A percentile compares a stretch with the other conserved stretches of the same genome.
Evolutionary conservation across 441 rosid genomes (phyloP).

Genomic region (California macrophylla): DNA sequence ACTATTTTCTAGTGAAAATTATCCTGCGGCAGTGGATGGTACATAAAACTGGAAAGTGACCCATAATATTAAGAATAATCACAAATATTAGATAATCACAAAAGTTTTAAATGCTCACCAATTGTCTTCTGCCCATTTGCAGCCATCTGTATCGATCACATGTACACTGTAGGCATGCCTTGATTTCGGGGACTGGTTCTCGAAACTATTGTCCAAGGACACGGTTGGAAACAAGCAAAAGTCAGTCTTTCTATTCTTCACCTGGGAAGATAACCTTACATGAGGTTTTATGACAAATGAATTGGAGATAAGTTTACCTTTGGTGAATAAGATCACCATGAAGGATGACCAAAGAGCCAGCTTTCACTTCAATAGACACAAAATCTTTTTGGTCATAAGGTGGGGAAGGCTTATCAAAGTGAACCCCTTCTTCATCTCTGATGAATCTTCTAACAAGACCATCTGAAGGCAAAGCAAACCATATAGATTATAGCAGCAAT

Average conservation of each 20-base stretch:
- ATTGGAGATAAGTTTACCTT: constrained; percentile 36
- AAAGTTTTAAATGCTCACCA: constrained; percentile 37
- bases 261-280: background rate
- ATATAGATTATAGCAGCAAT: constrained; percentile 12
- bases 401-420: constrained; percentile 67
- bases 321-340: constrained; percentile 89
- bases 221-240: constrained; percentile 7
- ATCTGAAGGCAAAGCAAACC: constrained; percentile 33
- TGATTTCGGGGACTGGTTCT: constrained; percentile 71
- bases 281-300: background rate
- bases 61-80: background rate
- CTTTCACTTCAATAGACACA: constrained; percentile 76
- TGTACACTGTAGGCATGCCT: constrained; percentile 96
- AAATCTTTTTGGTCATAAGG: constrained; percentile 69
- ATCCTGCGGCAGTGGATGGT: background rate
- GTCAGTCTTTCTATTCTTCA: constrained; percentile 4
- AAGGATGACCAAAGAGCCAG: constrained; percentile 78
- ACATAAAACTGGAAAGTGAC: background rate
- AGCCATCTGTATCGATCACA: constrained; percentile 82
- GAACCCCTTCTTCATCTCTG: constrained; percentile 70
- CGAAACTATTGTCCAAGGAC: constrained; percentile 43
- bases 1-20: background rate
- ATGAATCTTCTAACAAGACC: constrained; percentile 82
- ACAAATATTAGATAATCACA: background rate
- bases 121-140: constrained; percentile 81